These are phyloP conservation scores for Saccharomycopsis sp. DNA, from an alignment of 805 yeast genomes.

Conservation along the genomic window DNA sequence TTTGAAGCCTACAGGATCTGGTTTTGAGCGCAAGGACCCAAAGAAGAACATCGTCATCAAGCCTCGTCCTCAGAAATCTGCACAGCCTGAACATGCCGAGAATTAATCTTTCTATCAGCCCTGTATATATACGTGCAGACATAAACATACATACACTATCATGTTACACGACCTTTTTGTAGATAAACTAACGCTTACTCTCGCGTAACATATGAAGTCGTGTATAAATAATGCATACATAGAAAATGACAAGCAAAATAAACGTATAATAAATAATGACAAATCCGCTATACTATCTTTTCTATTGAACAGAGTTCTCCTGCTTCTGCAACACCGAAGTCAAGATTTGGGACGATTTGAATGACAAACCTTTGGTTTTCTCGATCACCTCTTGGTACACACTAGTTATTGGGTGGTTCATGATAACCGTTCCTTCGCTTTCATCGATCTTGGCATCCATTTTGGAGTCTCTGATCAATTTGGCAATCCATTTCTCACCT, in stretches of 20 bases:
- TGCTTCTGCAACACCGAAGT: slow-evolving; percentile 36
- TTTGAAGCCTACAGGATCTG: slow-evolving; percentile 6
- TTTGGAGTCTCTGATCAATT: slow-evolving; percentile 42
- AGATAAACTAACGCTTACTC: too few relatives aligned
- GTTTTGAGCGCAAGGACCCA: neutral
- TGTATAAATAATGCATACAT: neutral
- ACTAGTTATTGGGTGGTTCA: slow-evolving; percentile 47
- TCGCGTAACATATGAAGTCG: neutral
- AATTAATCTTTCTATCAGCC: neutral
- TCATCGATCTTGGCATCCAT: slow-evolving; percentile 51
- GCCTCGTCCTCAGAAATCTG: neutral
- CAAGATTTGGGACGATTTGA: slow-evolving; percentile 52
- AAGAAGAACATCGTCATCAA: slow-evolving; percentile 1
- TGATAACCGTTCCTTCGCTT: slow-evolving; percentile 44
- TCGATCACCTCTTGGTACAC: slow-evolving; percentile 65
- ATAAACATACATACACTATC: neutral
- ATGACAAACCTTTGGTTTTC: slow-evolving; percentile 58
- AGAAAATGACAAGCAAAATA: neutral
- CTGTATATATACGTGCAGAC: neutral
- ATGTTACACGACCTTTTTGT: too few relatives aligned
- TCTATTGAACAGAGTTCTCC: slow-evolving; percentile 18
- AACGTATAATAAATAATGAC: neutral
- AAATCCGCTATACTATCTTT: neutral
- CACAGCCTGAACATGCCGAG: neutral
- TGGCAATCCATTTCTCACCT: slow-evolving; percentile 47